phyloP scores from a whole-genome alignment of 768 basidiomycete genomes.

The Stropharia rugosoannulata region DNA sequence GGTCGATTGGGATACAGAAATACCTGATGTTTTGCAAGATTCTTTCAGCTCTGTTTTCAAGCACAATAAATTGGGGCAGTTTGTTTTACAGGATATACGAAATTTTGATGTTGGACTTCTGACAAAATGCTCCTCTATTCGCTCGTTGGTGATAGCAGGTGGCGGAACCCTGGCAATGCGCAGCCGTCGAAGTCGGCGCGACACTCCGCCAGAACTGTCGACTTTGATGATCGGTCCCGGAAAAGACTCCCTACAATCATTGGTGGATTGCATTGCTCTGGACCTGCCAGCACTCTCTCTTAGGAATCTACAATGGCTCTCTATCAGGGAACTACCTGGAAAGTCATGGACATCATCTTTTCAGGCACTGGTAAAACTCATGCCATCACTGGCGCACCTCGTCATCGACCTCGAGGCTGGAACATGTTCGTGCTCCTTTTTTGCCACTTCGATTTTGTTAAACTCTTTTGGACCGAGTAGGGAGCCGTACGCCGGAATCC shows the following conservation, averaged over 20 bases:
- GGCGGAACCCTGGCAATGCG: constrained; percentile 1
- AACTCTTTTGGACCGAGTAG: neutral
- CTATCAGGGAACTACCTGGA: neutral
- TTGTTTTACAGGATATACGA: constrained; percentile 8
- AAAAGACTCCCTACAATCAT: neutral
- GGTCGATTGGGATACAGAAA: constrained; percentile 1
- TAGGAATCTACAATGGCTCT: constrained; percentile 5
- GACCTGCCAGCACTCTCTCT: constrained; percentile 1
- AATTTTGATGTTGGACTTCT: constrained; percentile 8
- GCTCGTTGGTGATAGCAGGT: constrained; percentile 4
- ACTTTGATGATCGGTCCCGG: constrained; percentile 2
- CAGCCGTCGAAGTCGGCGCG: neutral
- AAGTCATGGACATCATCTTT: neutral
- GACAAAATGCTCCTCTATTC: neutral
- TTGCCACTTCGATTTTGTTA: neutral
- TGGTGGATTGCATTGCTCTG: neutral
- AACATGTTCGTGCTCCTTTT: neutral
- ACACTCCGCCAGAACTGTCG: constrained; percentile 1
- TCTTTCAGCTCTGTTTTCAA: neutral
- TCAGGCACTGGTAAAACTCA: neutral
- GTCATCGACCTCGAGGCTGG: constrained; percentile 1
- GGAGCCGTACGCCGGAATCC: neutral
- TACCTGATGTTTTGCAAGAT: neutral
- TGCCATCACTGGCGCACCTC: neutral
- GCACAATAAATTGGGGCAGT: neutral